Evolutionary conservation across 805 yeast genomes (phyloP).

Genomic region (Teunomyces cretensis): DNA sequence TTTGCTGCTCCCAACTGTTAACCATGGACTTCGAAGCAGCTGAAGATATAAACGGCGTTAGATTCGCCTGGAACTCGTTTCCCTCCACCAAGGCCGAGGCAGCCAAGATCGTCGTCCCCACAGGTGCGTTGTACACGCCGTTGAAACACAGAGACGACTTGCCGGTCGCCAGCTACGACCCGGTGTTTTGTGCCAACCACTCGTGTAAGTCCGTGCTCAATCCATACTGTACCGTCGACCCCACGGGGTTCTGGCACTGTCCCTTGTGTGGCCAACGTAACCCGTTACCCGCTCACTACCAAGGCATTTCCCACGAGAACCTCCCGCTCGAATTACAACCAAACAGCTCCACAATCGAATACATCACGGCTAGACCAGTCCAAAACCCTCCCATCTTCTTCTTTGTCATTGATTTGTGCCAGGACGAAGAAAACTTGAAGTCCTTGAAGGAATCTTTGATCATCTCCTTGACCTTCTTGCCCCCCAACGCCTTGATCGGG

Average conservation of each 20-base stretch:
- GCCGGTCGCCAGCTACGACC: conserved; percentile 81
- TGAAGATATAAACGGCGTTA: conserved; percentile 46
- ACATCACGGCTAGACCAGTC: conserved; percentile 76
- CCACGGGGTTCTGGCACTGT: conserved; percentile 82
- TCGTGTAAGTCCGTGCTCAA: conserved; percentile 84
- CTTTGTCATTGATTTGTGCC: conserved; percentile 85
- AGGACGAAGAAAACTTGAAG: conserved; percentile 82
- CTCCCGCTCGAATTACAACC: conserved; percentile 79
- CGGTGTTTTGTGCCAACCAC: conserved; percentile 70
- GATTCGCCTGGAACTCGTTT: conserved; percentile 62
- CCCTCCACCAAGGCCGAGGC: conserved; percentile 91
- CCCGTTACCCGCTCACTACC: conserved; percentile 79
- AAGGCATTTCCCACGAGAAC: conserved; percentile 69
- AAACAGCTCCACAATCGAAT: conserved; percentile 76
- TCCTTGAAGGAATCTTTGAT: conserved; percentile 81
- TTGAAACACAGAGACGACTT: conserved; percentile 74
- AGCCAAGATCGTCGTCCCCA: conserved; percentile 87
- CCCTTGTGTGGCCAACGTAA: conserved; percentile 78
- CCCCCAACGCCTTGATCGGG: conserved; percentile 88
- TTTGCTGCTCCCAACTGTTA: background rate
- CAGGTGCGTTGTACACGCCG: conserved; percentile 95
- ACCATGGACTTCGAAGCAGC: conserved; percentile 43
- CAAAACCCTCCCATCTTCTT: conserved; percentile 83
- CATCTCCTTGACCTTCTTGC: conserved; percentile 73
- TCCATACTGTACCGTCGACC: conserved; percentile 81